Evolutionary conservation across 2,329 filamentous ascomycete species (phyloP).

Genomic region (Microdochium trichocladiopsis): DNA sequence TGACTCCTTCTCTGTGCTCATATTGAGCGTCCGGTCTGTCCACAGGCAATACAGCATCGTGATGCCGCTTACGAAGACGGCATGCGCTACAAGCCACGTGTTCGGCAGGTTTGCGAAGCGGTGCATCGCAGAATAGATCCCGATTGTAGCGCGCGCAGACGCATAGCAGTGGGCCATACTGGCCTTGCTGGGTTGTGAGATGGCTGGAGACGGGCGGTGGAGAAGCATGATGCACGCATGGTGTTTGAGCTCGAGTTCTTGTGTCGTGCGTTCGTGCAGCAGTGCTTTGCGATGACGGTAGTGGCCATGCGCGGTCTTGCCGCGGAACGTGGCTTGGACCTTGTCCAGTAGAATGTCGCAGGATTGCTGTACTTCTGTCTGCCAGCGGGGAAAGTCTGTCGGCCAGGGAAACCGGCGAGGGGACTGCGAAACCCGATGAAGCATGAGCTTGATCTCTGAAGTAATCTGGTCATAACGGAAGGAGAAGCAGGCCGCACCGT

Average conservation of each 20-base stretch:
- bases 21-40: not conserved
- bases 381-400: constrained; percentile 1
- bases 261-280: not conserved
- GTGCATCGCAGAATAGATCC: constrained; percentile 1
- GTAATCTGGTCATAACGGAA: constrained; percentile 4
- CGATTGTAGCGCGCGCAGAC: not conserved
- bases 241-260: constrained; percentile 2
- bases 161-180: constrained; percentile 1
- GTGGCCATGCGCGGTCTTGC: not conserved
- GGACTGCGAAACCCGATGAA: constrained; percentile 2
- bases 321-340: not conserved
- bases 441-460: constrained; percentile 4
- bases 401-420: constrained; percentile 4
- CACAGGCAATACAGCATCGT: constrained; percentile 2
- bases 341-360: constrained; percentile 1
- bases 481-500: constrained; percentile 1
- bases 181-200: constrained; percentile 1
- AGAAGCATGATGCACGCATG: constrained; percentile 3
- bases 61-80: constrained; percentile 4
- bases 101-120: constrained; percentile 2
- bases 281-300: not conserved
- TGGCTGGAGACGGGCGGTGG: constrained; percentile 1
- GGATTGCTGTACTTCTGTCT: not conserved
- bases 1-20: not conserved
- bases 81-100: constrained; percentile 2